Base-by-base conservation (phyloP, 805 yeast genomes). In the Lipomyces mesembrius region DNA sequence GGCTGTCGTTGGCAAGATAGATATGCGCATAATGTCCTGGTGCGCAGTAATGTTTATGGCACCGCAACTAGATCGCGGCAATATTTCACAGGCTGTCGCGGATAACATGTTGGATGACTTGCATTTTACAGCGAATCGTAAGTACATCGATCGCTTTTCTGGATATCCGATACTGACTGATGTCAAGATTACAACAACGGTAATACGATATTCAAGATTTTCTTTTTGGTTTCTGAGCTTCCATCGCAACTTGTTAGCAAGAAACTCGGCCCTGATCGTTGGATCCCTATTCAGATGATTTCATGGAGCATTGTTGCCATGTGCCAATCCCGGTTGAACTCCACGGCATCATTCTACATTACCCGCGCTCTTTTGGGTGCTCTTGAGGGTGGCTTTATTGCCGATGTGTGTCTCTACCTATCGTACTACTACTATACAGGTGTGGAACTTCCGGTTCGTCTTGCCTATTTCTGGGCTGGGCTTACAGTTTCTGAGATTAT, bases 161-260 rank as follows among this genome's bases (percentile, higher is more conserved):
- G 20, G 14, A 7, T 17, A 17, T 12, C 49, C 6, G 39, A 22
- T 32, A 8, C 29, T 25, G 43, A 46, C 35, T 39, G n/a, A 35
- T 7, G 7, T 8, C 22, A 1, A 60, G 64, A 53, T 12, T 65
- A 25, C 55, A 65, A 65, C 62, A 65, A 65, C 39, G 71, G 71
- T 17, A 67, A 80, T 67, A 85, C 88, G 3, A 79, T 88, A 53
- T 83, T 83, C 71, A 78, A 81, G 67, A 78, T 85, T 6, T 79
- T 83, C 57, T 88, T 88, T 72, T 75, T 87, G 61, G 72, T 78
- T 27, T 84, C 88, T 20, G 91, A 88, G 74, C 75, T 88, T 12
- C 91, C 91, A 0, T 86, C 90, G 1, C 90, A 88, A 73, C 78
- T 88, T 69, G 79, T 88, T 39, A 84, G 89, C n/a, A 87, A 88